These are phyloP conservation scores for Acer saccharum DNA, from an alignment of 345 rosid genomes.

Conservation along the genomic window DNA sequence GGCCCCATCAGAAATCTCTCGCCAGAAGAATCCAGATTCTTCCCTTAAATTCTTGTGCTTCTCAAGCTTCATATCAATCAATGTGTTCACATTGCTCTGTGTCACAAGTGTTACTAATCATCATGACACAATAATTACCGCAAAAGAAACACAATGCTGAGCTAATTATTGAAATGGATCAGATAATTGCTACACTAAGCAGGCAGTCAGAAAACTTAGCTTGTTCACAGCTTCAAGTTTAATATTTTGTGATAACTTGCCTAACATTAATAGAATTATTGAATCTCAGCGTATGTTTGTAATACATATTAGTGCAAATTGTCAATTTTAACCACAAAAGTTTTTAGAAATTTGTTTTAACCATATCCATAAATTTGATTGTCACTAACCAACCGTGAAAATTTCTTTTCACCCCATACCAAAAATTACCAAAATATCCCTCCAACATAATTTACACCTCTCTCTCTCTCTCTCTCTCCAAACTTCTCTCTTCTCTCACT, in stretches of 20 bases:
- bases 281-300: not conserved
- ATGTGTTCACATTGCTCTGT: conserved; percentile 75
- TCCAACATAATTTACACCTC: too few relatives aligned
- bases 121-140: not conserved
- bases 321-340: too few relatives aligned
- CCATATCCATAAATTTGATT: too few relatives aligned
- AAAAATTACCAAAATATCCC: too few relatives aligned
- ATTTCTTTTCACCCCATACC: too few relatives aligned
- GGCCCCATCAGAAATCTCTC: conserved; percentile 64
- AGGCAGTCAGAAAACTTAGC: not conserved
- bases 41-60: conserved; percentile 88
- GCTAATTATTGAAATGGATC: not conserved
- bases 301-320: too few relatives aligned
- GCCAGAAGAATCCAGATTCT: conserved; percentile 79
- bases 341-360: too few relatives aligned
- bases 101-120: conserved; percentile 13
- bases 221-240: not conserved
- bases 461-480: too few relatives aligned
- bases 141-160: not conserved
- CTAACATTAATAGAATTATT: not conserved
- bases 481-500: too few relatives aligned
- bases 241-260: not conserved
- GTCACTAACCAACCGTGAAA: too few relatives aligned
- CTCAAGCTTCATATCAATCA: conserved; percentile 92
- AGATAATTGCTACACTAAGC: not conserved